Conservation (phyloP, 2,329 filamentous ascomycete genomes). For the Trichoderma afroharzianum region DNA sequence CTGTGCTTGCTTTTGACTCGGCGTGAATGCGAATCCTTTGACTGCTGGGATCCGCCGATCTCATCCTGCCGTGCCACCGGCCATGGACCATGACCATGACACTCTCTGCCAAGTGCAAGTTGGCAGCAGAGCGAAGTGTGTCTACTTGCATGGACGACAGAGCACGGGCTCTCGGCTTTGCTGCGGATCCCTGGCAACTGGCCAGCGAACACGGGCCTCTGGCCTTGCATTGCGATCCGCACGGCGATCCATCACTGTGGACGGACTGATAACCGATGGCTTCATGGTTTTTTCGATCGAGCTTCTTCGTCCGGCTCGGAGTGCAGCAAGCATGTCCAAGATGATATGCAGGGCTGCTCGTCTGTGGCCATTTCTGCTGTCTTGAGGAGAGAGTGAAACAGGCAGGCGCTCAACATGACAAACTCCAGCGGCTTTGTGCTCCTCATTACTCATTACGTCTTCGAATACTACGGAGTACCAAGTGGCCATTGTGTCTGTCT, state of each 20-base stretch:
- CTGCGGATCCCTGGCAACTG: neutral
- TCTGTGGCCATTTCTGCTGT: neutral
- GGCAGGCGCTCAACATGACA: neutral
- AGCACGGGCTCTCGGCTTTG: conserved; percentile 16
- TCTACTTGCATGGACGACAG: conserved; percentile 14
- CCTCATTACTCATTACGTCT: neutral
- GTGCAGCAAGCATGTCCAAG: neutral
- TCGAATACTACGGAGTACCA: neutral
- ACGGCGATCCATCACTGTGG: conserved; percentile 8
- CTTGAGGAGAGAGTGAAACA: neutral
- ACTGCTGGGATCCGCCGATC: conserved; percentile 15
- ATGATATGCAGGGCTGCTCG: neutral
- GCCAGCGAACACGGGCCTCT: neutral
- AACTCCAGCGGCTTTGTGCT: neutral
- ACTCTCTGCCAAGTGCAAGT: neutral
- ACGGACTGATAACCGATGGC: conserved; percentile 13
- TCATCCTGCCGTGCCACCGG: neutral
- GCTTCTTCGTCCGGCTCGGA: neutral
- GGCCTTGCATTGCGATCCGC: conserved; percentile 16
- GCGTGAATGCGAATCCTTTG: conserved; percentile 16
- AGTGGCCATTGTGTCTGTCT: neutral
- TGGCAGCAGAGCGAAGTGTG: neutral
- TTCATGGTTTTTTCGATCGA: conserved; percentile 7
- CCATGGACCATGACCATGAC: neutral
- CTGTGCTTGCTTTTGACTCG: conserved; percentile 5